Evolutionary conservation across 83 land plant species (phyloP).

Genomic region (Larix sibirica): DNA sequence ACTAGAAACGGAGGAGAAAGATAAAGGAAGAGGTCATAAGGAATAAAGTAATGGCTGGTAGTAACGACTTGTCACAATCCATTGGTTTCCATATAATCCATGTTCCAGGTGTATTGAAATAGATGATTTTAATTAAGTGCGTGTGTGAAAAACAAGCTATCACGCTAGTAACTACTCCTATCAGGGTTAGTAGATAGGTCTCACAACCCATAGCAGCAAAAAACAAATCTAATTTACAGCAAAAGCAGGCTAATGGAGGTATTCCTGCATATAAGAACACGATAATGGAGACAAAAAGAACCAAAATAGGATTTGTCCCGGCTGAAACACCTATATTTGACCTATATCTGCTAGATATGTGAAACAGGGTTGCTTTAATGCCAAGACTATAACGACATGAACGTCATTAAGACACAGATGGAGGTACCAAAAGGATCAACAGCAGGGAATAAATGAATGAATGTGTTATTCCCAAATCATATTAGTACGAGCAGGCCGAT

Average conservation of each 20-base stretch:
- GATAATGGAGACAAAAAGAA: conserved; percentile 17
- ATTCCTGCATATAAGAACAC: conserved; percentile 30
- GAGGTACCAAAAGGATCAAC: neutral
- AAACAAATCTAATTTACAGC: conserved; percentile 26
- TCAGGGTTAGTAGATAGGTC: conserved; percentile 22
- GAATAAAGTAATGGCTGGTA: too few species aligned
- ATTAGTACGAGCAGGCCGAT: too few species aligned
- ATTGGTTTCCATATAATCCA: too few species aligned
- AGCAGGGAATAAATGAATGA: too few species aligned
- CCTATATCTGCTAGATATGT: neutral
- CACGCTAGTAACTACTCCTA: conserved; percentile 32
- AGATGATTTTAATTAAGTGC: too few species aligned
- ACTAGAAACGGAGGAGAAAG: too few species aligned
- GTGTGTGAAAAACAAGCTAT: conserved; percentile 19
- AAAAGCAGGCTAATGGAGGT: conserved; percentile 33
- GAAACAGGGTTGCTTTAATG: neutral
- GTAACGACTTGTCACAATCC: too few species aligned
- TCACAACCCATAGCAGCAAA: conserved; percentile 20
- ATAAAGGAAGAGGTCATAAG: too few species aligned
- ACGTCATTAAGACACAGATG: neutral
- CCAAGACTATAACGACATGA: neutral
- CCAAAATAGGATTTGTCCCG: neutral
- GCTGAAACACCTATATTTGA: neutral
- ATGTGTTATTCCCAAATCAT: too few species aligned
- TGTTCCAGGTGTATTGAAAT: too few species aligned